Base-by-base conservation (phyloP, 2,329 filamentous ascomycete species). In the Trichophyton simii region DNA sequence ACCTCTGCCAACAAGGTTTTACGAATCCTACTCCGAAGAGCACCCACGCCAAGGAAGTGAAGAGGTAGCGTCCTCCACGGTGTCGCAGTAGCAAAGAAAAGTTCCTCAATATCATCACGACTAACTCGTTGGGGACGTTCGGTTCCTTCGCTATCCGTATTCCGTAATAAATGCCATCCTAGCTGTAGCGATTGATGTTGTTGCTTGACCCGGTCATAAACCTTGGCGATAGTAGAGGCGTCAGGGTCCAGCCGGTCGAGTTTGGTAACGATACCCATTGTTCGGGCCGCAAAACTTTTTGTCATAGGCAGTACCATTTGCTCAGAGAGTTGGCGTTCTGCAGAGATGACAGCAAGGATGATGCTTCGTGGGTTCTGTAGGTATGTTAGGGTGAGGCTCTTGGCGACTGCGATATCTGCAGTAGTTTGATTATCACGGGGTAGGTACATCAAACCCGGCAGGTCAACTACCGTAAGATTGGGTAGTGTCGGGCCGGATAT, bases 401-500 rank as follows among this genome's bases (percentile, higher is more conserved):
- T 77, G 57, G 84, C 81, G 1, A 80, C 78, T 63, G 76, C 72
- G 60, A 81, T 80, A 50, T 83, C 82, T 22, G 76, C 72, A 34
- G 77, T 73, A 0, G 79, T 81, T 67, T 84, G 80, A 60, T 80
- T 76, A 34, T 77, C 74, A 63, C 80, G 82, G 65, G 77, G 78
- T 7, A 82, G 79, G 36, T 77, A 75, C 31, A 84, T 80, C 1
- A 86, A 72, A 1, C 83, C 83, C 0, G 83, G 83, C 38, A 86
- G 73, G 69, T 86, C 83, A 6, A 86, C 82, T 0, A 86, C 75
- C 0, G 82, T 86, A 50, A 86, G 71, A 15, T 85, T 76, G 1
- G 82, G 82, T 73, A 82, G 79, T 9, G 82, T 78, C 0, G 82
- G 83, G 0, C 83, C 83, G 9, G 76, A 78, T 67, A 84, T 79